Base-by-base conservation (phyloP, 192 early-diverging fungal species). In the Mycoemilia scoparia region DNA sequence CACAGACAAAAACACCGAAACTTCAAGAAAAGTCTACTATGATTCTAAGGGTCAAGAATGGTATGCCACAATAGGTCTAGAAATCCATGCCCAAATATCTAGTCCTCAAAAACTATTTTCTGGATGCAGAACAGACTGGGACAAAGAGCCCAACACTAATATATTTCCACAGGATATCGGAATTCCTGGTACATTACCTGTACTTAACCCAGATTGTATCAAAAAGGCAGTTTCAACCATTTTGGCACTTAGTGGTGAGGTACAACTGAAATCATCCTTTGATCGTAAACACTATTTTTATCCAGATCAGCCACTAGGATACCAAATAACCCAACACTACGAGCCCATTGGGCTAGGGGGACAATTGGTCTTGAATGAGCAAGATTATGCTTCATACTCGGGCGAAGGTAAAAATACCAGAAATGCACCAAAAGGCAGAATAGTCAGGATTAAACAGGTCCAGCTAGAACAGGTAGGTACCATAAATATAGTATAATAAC, bases 231-330 rank as follows among this genome's bases (percentile, higher is more conserved):
- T 84, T 2, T 69, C 59, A 24, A 76, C 86, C 1, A 66, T 84
- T 0, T 51, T 89, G 19, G 78, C 77, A 0, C 43, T 96, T 18
- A 51, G 66, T 7, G 60, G 71, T 2, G 60, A 68, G 21, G 64
- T 91, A 17, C 71, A 83, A 32, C 40, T 17, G 4, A 17, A 34
- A 15, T 86, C 77, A 8, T 61, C 70, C 1, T 96, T 96, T 48
- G 90, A 91, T 36, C 71, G 90, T 29, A 91, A 96, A 47, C 90
- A 96, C 48, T 96, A 96, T 43, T 89, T 89, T 57, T 96, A 96
- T 49, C 71, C 77, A 2, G 90, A 96, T 58, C 61, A 87, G 41
- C 87, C 90, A 9, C 73, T 71, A 31, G 87, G 90, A 11, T 96
- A 87, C 52, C 90, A 96, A 59, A 89, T 96, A 43, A 96, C 90